phyloP scores from a whole-genome alignment of 2,329 filamentous ascomycete genomes.

The Paramyrothecium roridum region DNA sequence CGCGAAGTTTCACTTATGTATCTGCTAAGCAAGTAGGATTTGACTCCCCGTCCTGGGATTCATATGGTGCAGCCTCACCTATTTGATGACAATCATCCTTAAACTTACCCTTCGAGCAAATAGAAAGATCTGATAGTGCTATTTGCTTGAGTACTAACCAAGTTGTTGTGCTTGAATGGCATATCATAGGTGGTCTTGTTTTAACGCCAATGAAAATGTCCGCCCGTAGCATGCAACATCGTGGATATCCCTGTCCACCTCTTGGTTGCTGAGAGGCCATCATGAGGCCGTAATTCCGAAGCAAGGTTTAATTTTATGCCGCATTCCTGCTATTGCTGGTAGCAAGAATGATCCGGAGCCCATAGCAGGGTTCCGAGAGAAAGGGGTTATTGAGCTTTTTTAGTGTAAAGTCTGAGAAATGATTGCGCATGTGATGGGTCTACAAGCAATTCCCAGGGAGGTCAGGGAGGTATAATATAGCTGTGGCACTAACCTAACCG shows the following conservation, averaged over 20 bases:
- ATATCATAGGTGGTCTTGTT: not conserved
- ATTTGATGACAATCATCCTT: conserved; percentile 12
- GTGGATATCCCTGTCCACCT: not conserved
- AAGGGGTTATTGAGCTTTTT: too few relatives aligned
- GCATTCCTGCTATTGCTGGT: too few relatives aligned
- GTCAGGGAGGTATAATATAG: too few relatives aligned
- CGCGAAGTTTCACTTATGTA: conserved; percentile 26
- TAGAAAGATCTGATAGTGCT: not conserved
- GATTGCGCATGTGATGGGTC: too few relatives aligned
- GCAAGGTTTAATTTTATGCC: not conserved
- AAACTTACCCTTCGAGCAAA: conserved; percentile 14
- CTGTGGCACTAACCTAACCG: too few relatives aligned
- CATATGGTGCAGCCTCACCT: conserved; percentile 19
- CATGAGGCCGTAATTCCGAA: not conserved
- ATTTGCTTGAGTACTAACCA: not conserved
- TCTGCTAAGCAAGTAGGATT: conserved; percentile 21
- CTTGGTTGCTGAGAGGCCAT: not conserved
- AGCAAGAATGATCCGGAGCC: too few relatives aligned
- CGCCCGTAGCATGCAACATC: not conserved
- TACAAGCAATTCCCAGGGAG: too few relatives aligned
- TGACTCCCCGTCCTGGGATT: conserved; percentile 28
- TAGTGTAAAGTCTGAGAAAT: too few relatives aligned
- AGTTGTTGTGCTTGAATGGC: not conserved
- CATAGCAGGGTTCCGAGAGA: too few relatives aligned
- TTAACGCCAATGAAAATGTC: not conserved